These are phyloP conservation scores for Lactarius sp. DNA, from an alignment of 768 basidiomycete species.

Conservation along the genomic window DNA sequence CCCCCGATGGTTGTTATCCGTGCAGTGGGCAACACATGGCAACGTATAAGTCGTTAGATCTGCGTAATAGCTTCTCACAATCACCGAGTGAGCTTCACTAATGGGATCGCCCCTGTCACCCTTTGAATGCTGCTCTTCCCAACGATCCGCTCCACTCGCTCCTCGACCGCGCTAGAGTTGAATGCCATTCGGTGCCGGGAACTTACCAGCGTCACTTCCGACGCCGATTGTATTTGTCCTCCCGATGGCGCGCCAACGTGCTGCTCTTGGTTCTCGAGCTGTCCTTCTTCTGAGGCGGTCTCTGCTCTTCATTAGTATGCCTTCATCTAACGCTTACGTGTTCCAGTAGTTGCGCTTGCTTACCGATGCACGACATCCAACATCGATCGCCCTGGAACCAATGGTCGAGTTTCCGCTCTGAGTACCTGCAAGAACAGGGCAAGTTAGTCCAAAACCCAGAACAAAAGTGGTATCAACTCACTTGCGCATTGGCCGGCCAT, in stretches of 20 bases:
- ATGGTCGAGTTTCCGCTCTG: slow-evolving; percentile 23
- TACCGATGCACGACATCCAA: slow-evolving; percentile 22
- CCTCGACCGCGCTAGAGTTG: slow-evolving; percentile 17
- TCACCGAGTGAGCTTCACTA: slow-evolving; percentile 13
- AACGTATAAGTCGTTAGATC: slow-evolving; percentile 2
- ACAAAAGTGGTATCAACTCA: neutral
- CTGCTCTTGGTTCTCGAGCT: neutral
- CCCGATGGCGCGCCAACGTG: slow-evolving; percentile 17
- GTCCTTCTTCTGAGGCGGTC: slow-evolving; percentile 12
- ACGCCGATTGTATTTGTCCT: slow-evolving; percentile 19
- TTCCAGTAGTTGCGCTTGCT: neutral
- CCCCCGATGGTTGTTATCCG: too few relatives aligned
- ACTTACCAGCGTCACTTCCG: slow-evolving; percentile 14
- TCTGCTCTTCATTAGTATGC: slow-evolving; percentile 8
- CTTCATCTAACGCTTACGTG: neutral
- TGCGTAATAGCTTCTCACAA: neutral
- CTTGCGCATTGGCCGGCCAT: slow-evolving; percentile 24
- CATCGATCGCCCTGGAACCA: slow-evolving; percentile 24
- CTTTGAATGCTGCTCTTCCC: slow-evolving; percentile 17
- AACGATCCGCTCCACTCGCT: slow-evolving; percentile 21
- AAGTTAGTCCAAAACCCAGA: neutral
- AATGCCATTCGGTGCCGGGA: slow-evolving; percentile 19
- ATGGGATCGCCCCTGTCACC: slow-evolving; percentile 16
- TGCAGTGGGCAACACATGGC: neutral
- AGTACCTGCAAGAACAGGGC: slow-evolving; percentile 8